Evolutionary conservation across 139 green algal genomes (phyloP).

Genomic region (Chlamydomonas incerta): DNA sequence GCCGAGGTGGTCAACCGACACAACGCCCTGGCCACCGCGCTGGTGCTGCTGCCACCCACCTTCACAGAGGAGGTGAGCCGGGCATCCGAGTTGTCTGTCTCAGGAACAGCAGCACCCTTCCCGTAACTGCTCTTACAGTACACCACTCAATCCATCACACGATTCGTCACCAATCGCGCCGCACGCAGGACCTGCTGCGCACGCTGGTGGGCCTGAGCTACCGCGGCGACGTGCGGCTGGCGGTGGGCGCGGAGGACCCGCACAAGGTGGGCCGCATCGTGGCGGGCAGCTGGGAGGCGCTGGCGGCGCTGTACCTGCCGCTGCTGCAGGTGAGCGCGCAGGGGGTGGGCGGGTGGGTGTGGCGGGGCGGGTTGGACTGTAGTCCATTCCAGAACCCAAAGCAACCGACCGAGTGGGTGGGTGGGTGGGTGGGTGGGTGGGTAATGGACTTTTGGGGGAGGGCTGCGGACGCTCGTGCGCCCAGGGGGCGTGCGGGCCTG

Average conservation of each 20-base stretch:
- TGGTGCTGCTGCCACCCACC: constrained; percentile 78
- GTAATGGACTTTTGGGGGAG: too few relatives aligned
- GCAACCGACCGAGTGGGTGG: too few relatives aligned
- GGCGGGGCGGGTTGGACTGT: not conserved
- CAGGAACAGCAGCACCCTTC: too few relatives aligned
- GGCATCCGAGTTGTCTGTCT: too few relatives aligned
- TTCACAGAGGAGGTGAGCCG: constrained; percentile 68
- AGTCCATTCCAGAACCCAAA: too few relatives aligned
- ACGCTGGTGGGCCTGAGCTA: constrained; percentile 85
- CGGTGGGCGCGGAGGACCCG: constrained; percentile 82
- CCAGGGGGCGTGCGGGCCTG: too few relatives aligned
- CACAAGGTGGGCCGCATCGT: constrained; percentile 83
- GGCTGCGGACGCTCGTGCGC: too few relatives aligned
- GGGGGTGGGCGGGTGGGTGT: not conserved
- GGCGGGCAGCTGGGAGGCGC: constrained; percentile 54
- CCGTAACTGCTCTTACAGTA: too few relatives aligned
- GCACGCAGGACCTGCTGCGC: constrained; percentile 78
- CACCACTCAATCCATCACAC: too few relatives aligned
- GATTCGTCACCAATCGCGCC: too few relatives aligned
- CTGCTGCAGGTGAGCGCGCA: constrained; percentile 41
- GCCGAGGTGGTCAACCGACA: constrained; percentile 64
- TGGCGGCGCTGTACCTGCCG: constrained; percentile 59
- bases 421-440: too few relatives aligned
- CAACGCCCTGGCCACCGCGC: constrained; percentile 67
- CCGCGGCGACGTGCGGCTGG: constrained; percentile 86